A percentile compares a stretch with the other conserved stretches of the same genome.
Evolutionary conservation across 1,284 basidiomycete genomes (phyloP).

Genomic region (Pterula multifida): DNA sequence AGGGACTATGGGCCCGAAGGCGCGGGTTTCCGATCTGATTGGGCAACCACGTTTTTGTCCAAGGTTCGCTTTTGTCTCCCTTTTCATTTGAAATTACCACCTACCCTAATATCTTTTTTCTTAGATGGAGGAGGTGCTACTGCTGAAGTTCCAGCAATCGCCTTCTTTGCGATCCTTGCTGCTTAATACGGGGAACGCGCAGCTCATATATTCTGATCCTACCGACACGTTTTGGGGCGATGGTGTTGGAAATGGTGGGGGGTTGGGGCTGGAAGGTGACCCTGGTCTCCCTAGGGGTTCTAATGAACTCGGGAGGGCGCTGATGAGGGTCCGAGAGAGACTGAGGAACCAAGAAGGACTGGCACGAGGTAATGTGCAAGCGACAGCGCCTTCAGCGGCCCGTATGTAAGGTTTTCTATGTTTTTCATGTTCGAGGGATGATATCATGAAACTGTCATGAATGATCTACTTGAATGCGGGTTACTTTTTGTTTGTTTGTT

Average conservation of each 20-base stretch:
- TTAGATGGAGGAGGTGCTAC: conserved; percentile 50
- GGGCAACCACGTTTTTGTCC: conserved; percentile 24
- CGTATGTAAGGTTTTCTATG: not conserved
- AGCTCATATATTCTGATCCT: conserved; percentile 36
- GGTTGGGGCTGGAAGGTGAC: not conserved
- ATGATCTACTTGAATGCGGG: no score
- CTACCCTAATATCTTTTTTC: conserved; percentile 6
- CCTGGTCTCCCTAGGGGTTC: conserved; percentile 19
- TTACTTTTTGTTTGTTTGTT: no score
- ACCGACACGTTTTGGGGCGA: conserved; percentile 47
- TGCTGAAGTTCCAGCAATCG: conserved; percentile 53
- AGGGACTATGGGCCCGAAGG: not conserved
- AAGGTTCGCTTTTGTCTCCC: not conserved
- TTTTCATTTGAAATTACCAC: no score
- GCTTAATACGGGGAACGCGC: conserved; percentile 32
- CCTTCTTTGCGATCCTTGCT: conserved; percentile 31
- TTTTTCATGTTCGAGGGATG: no score
- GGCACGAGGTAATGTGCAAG: not conserved
- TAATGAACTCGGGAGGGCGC: conserved; percentile 47
- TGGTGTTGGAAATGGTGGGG: conserved; percentile 18
- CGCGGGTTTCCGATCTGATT: conserved; percentile 30
- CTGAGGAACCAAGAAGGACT: conserved; percentile 10
- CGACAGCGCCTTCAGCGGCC: not conserved
- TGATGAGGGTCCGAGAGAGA: conserved; percentile 37
- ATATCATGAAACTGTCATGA: no score